Percentiles rank a stretch among this genome's conserved stretches.
Conservation (phyloP, 257 asterid genomes). For the Gentiana macrophylla region DNA sequence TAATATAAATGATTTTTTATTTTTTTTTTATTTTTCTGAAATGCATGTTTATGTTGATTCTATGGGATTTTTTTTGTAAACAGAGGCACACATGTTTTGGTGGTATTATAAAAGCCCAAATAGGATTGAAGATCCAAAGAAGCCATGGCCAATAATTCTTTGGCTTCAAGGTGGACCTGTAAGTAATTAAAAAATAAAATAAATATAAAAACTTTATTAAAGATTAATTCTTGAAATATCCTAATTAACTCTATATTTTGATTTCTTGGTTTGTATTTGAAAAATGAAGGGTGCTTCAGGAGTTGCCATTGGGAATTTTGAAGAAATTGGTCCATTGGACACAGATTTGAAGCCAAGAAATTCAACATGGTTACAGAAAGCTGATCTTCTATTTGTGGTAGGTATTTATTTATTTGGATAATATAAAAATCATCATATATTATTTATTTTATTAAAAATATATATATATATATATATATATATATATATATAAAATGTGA, state of each 20-base stretch:
- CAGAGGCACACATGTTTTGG: conserved; percentile 99
- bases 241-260: too few relatives aligned
- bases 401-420: conserved; percentile 2
- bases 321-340: conserved; percentile 87
- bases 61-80: conserved; percentile 1
- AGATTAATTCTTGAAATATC: too few relatives aligned
- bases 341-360: conserved; percentile 67
- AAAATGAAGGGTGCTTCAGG: conserved; percentile 83
- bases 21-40: background rate
- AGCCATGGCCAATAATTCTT: conserved; percentile 91
- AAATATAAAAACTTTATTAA: too few relatives aligned
- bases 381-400: conserved; percentile 95
- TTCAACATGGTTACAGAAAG: conserved; percentile 75
- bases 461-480: too few relatives aligned
- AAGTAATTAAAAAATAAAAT: conserved; percentile 9
- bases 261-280: background rate
- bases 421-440: too few relatives aligned
- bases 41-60: background rate
- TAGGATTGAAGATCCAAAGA: conserved; percentile 59
- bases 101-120: conserved; percentile 83
- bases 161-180: conserved; percentile 99
- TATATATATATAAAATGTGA: too few relatives aligned
- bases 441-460: too few relatives aligned
- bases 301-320: conserved; percentile 81
- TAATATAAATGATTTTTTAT: background rate